phyloP scores from a whole-genome alignment of 2,329 filamentous ascomycete genomes.

The Penicillium capsulatum region DNA sequence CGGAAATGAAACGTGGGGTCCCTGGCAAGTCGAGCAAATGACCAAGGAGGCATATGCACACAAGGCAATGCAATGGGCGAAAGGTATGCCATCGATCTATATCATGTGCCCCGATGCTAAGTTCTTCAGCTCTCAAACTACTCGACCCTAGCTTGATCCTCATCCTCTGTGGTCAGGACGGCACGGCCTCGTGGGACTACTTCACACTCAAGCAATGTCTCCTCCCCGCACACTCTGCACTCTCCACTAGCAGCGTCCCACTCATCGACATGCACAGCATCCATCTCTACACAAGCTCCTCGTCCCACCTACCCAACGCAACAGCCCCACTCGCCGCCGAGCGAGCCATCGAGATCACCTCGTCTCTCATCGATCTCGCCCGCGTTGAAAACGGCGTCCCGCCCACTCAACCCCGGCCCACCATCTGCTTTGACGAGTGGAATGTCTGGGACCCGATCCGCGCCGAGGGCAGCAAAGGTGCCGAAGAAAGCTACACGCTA shows the following conservation, averaged over 20 bases:
- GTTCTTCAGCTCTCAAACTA: slow-evolving; percentile 36
- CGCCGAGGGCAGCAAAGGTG: slow-evolving; percentile 66
- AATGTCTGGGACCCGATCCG: slow-evolving; percentile 75
- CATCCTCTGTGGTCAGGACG: slow-evolving; percentile 71
- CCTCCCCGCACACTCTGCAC: slow-evolving; percentile 42
- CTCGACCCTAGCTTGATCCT: slow-evolving; percentile 62
- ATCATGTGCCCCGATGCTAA: no score
- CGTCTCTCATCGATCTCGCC: slow-evolving; percentile 66
- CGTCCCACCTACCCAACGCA: slow-evolving; percentile 52
- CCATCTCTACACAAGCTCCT: slow-evolving; percentile 68
- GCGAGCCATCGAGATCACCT: slow-evolving; percentile 67
- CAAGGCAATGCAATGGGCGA: slow-evolving; percentile 57
- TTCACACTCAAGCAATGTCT: slow-evolving; percentile 68
- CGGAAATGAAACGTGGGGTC: slow-evolving; percentile 66
- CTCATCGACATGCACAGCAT: slow-evolving; percentile 78
- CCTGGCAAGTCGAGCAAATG: slow-evolving; percentile 58
- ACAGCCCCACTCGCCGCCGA: slow-evolving; percentile 66
- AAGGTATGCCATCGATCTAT: slow-evolving; percentile 39
- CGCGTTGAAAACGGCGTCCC: slow-evolving; percentile 61
- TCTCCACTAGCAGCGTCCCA: slow-evolving; percentile 38
- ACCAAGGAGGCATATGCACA: slow-evolving; percentile 58
- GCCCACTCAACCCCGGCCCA: slow-evolving; percentile 56
- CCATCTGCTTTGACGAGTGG: slow-evolving; percentile 81
- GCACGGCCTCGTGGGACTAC: slow-evolving; percentile 66
- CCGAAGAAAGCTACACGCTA: slow-evolving; percentile 69